These are phyloP conservation scores for Arabidopsis lyrata DNA, from an alignment of 441 rosid species.

Conservation along the genomic window DNA sequence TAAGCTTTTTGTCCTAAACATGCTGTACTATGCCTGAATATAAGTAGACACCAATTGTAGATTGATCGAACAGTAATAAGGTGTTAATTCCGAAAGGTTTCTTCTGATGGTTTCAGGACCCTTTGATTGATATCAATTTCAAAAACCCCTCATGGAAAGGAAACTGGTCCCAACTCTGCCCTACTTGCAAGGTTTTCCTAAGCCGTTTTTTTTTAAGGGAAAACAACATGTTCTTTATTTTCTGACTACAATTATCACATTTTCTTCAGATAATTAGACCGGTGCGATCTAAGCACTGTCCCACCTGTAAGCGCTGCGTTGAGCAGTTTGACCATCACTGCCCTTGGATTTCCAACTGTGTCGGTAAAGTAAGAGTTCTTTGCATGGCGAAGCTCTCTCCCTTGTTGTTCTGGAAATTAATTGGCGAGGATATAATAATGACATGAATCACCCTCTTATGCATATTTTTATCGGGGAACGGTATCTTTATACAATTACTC, in stretches of 20 bases:
- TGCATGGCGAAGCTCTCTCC: no score
- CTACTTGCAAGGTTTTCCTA: conserved; percentile 95
- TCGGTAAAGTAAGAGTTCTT: conserved; percentile 89
- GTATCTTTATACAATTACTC: background rate
- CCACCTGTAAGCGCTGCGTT: conserved; percentile 82
- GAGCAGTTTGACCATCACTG: conserved; percentile 99
- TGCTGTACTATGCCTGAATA: conserved; percentile 3
- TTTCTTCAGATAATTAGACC: conserved; percentile 86
- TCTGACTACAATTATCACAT: conserved; percentile 16
- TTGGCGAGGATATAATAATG: background rate
- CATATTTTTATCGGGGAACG: background rate
- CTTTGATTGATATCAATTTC: conserved; percentile 69
- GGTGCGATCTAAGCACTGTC: conserved; percentile 92
- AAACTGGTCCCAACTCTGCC: conserved; percentile 99
- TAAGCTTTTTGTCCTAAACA: background rate
- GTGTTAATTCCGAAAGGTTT: conserved; percentile 4
- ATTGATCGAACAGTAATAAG: conserved; percentile 1
- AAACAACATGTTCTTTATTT: no score
- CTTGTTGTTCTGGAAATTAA: background rate
- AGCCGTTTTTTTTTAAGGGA: no score
- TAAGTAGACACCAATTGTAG: conserved; percentile 16
- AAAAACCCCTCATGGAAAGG: conserved; percentile 83
- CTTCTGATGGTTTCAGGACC: conserved; percentile 61
- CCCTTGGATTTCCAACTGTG: conserved; percentile 99
- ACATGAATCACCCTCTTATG: background rate